A percentile compares a stretch with the other conserved stretches of the same genome.
Conservation (phyloP, 495 filamentous ascomycete genomes). For the Pyronema omphalodes region DNA sequence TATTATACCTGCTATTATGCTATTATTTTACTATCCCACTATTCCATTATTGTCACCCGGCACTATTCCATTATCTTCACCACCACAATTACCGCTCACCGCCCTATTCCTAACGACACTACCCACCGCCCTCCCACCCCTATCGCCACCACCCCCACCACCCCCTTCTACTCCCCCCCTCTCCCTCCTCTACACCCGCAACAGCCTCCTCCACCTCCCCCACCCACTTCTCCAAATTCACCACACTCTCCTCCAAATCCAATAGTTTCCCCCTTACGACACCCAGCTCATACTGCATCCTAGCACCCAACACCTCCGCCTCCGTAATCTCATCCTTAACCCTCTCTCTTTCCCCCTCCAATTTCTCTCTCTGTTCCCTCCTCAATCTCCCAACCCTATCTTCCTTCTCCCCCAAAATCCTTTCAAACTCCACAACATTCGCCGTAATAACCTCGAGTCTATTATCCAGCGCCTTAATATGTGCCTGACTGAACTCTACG, state of each 20-base stretch:
- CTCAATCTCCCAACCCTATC: constrained; percentile 12
- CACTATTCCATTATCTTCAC: no score
- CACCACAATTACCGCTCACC: no score
- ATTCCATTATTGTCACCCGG: no score
- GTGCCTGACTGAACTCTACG: not conserved
- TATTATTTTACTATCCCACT: no score
- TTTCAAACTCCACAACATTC: not conserved
- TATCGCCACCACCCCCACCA: constrained; percentile 33
- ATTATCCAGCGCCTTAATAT: not conserved
- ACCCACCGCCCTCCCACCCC: constrained; percentile 20
- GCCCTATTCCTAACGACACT: no score
- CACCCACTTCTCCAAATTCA: constrained; percentile 66
- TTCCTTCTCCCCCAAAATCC: not conserved
- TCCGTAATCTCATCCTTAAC: constrained; percentile 52
- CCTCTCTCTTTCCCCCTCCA: constrained; percentile 21
- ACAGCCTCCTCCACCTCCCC: constrained; percentile 57
- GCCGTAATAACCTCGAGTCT: not conserved
- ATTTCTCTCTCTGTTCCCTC: constrained; percentile 25
- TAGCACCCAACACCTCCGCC: constrained; percentile 64
- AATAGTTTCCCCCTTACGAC: constrained; percentile 63
- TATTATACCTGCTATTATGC: no score
- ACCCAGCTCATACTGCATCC: constrained; percentile 85
- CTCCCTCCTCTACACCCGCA: constrained; percentile 37
- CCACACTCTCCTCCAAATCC: constrained; percentile 71
- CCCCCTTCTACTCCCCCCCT: constrained; percentile 44